Evolutionary conservation across 2,329 filamentous ascomycete genomes (phyloP), one percentile per base, ranked within the genome.

Genomic region (Ceratocystis harringtonii): DNA sequence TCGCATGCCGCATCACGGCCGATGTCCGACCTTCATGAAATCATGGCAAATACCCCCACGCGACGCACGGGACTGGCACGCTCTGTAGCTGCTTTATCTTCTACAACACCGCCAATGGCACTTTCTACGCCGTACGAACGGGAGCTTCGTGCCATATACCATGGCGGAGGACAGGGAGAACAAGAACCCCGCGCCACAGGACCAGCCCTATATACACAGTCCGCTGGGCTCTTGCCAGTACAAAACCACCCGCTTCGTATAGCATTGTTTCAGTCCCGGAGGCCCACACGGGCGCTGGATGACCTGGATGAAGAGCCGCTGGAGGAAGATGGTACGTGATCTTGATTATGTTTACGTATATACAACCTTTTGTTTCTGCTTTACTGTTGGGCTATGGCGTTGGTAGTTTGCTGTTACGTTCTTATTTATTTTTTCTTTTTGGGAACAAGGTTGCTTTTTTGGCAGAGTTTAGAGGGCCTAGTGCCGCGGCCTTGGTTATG

Each of bases 51-150:
- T 61, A 80, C 78, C 6, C 78, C 78, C 1, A 80, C 77, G n/a
- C 77, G 77, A 62, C 76, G 77, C 74, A 78, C 77, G 2, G 76
- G 79, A 2, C 72, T 75, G 62, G 72, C 75, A 5, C 72, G 75
- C 36, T 73, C 75, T 4, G 73, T 76, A 67, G 71, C 73, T 5
- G 74, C 73, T 36, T 70, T 74, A 60, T 73, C 75, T 12, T 74
- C 78, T 7, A 79, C 77, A 2, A 79, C 77, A 3, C 77, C 77
- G 2, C 72, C 73, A 64, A 76, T 73, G 17, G 76, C 77, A 15
- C 70, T 79, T 5, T 75, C 77, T 5, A 76, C 75, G 0, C 75
- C 78, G n/a, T 72, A 78, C n/a, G 75, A 77, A 66, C 70, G 72
- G 30, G 73, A 75, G 44, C 69, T 75, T 2, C 71, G 73, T 8